Conservation (phyloP, 768 basidiomycete species). For the Sistotremastrum suecicum region DNA sequence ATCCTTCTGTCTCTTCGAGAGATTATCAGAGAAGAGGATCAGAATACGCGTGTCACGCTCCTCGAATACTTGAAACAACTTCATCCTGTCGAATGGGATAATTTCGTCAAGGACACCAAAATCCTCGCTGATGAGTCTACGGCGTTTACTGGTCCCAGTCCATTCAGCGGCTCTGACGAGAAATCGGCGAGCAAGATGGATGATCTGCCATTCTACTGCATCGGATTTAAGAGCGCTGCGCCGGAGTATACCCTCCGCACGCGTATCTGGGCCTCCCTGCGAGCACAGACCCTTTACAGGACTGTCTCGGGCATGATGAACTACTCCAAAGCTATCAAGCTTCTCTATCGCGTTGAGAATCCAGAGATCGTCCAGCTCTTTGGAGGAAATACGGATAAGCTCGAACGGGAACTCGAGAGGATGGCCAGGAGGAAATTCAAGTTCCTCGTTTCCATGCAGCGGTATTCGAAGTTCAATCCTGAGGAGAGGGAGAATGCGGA, state of each 20-base stretch:
- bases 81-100: conserved; percentile 97
- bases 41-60: conserved; percentile 91
- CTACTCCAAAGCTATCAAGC: conserved; percentile 97
- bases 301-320: conserved; percentile 99
- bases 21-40: conserved; percentile 97
- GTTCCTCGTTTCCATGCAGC: conserved; percentile 98
- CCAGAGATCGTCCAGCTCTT: conserved; percentile 97
- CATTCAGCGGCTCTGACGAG: conserved; percentile 56
- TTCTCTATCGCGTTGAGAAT: conserved; percentile 98
- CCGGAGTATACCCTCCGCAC: conserved; percentile 98
- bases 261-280: conserved; percentile 97
- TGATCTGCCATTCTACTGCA: conserved; percentile 94
- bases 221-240: conserved; percentile 97
- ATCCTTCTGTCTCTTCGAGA: conserved; percentile 92
- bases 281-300: conserved; percentile 95
- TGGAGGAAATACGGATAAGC: conserved; percentile 93
- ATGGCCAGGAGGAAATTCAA: conserved; percentile 99
- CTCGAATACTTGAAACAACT: conserved; percentile 97
- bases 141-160: conserved; percentile 65
- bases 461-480: conserved; percentile 98
- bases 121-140: conserved; percentile 94
- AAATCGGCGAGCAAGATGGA: conserved; percentile 75
- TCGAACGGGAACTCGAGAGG: conserved; percentile 91
- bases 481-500: conserved; percentile 99
- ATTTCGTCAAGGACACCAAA: conserved; percentile 99